Percentiles rank a stretch among this genome's conserved stretches.
Conservation (phyloP, 2,329 filamentous ascomycete genomes). For the Colletotrichum sp. region DNA sequence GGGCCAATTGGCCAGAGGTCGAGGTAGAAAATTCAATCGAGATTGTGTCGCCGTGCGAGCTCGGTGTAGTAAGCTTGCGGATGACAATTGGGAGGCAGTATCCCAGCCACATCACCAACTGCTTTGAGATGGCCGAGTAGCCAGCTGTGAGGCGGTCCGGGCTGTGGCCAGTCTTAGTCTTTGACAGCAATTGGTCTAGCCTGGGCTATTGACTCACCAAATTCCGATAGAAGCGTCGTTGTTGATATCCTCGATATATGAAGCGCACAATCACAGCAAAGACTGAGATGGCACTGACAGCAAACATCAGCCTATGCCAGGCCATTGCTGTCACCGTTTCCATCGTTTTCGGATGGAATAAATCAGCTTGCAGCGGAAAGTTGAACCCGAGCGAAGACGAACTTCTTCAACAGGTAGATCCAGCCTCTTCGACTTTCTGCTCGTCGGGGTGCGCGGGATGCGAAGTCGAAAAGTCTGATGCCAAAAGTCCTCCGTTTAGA, state of each 20-base stretch:
- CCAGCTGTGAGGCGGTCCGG: not conserved
- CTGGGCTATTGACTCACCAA: not conserved
- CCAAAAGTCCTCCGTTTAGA: not conserved
- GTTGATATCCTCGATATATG: not conserved
- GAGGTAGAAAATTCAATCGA: not conserved
- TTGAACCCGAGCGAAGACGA: not conserved
- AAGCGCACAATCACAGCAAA: not conserved
- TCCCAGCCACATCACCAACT: not conserved
- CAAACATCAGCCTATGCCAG: not conserved
- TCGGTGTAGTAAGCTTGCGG: not conserved
- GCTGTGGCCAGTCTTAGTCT: not conserved
- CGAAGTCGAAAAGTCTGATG: not conserved
- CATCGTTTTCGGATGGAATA: not conserved
- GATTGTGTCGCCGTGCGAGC: not conserved
- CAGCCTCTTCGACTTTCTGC: not conserved
- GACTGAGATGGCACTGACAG: not conserved
- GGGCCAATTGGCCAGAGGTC: not conserved
- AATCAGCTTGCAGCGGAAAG: not conserved
- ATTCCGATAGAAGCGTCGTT: not conserved
- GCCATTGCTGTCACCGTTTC: not conserved
- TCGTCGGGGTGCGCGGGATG: not conserved
- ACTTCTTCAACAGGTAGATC: not conserved
- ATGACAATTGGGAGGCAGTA: not conserved
- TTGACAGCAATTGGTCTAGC: accelerated
- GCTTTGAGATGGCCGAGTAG: not conserved